These are phyloP conservation scores for Rhodotorula taiwanensis DNA, from an alignment of 768 basidiomycete genomes.

Conservation along the genomic window DNA sequence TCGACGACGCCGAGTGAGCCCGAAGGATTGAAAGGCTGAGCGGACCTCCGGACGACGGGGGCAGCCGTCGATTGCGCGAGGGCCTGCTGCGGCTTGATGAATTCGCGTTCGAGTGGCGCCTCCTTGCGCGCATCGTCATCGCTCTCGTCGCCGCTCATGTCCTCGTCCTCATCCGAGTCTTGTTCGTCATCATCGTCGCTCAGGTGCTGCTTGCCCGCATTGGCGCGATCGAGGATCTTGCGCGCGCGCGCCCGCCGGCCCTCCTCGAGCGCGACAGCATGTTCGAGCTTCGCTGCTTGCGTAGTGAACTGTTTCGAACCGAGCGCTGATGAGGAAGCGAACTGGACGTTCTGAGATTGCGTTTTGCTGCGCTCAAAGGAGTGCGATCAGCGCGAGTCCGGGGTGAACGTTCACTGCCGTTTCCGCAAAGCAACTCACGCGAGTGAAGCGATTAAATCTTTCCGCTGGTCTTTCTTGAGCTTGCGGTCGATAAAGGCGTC, in stretches of 20 bases:
- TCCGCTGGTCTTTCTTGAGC: conserved; percentile 78
- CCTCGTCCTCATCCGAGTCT: conserved; percentile 54
- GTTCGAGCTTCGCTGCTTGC: conserved; percentile 35
- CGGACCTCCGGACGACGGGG: background rate
- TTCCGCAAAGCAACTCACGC: conserved; percentile 51
- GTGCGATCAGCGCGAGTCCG: no score
- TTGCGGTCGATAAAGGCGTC: conserved; percentile 95
- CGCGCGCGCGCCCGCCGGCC: conserved; percentile 28
- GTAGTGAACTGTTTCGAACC: conserved; percentile 65
- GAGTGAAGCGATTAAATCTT: conserved; percentile 68
- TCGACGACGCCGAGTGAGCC: conserved; percentile 29
- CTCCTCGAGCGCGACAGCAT: conserved; percentile 22
- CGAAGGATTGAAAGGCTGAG: conserved; percentile 28
- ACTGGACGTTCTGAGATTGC: conserved; percentile 57
- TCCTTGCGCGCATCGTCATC: conserved; percentile 19
- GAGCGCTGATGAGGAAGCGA: conserved; percentile 75
- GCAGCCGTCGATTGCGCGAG: conserved; percentile 17
- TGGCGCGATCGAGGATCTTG: conserved; percentile 34
- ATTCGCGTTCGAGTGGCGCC: conserved; percentile 13
- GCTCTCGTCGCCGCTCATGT: conserved; percentile 57
- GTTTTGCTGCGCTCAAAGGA: conserved; percentile 63
- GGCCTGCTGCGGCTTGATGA: conserved; percentile 15
- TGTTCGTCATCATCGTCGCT: conserved; percentile 23
- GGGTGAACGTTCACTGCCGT: no score
- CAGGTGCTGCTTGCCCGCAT: conserved; percentile 37